These are phyloP conservation scores for Hymenoscyphus albidus DNA, from an alignment of 2,329 filamentous ascomycete genomes.

Conservation along the genomic window DNA sequence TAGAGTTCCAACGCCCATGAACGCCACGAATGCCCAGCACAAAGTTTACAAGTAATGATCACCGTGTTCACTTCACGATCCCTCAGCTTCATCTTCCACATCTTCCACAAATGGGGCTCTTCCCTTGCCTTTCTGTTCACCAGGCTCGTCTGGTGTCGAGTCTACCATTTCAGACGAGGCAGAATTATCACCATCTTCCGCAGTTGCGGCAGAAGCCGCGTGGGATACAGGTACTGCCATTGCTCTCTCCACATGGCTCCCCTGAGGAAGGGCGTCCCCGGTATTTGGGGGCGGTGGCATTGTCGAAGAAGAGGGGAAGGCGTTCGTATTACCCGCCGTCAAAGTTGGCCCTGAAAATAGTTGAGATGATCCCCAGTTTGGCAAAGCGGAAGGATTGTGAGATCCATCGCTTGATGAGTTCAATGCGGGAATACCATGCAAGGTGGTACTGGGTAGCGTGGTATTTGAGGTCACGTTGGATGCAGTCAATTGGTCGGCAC, in stretches of 20 bases:
- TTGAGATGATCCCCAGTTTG: constrained; percentile 29
- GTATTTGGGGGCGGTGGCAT: constrained; percentile 14
- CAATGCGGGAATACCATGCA: constrained; percentile 16
- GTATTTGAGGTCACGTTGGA: constrained; percentile 16
- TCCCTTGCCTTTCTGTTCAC: constrained; percentile 36
- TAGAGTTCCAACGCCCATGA: background rate
- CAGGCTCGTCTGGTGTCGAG: constrained; percentile 14
- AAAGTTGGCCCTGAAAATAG: constrained; percentile 23
- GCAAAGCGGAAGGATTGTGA: constrained; percentile 19
- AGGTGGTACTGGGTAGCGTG: constrained; percentile 17
- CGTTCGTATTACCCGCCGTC: constrained; percentile 11
- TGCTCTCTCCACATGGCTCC: constrained; percentile 5
- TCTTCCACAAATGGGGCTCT: constrained; percentile 46
- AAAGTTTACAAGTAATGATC: constrained; percentile 2
- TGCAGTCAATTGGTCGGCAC: constrained; percentile 24
- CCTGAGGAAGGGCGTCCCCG: constrained; percentile 3
- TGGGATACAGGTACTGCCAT: constrained; percentile 8
- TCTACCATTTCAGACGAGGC: constrained; percentile 11
- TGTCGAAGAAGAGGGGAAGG: constrained; percentile 7
- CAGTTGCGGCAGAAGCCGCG: background rate
- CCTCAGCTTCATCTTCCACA: constrained; percentile 38
- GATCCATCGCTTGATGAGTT: constrained; percentile 15
- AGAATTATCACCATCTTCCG: constrained; percentile 8
- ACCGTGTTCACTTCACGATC: constrained; percentile 12
- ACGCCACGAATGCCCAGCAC: background rate